A percentile compares a stretch with the other conserved stretches of the same genome.
Conservation (phyloP, 2,329 filamentous ascomycete species). For the Fusarium falciforme region DNA sequence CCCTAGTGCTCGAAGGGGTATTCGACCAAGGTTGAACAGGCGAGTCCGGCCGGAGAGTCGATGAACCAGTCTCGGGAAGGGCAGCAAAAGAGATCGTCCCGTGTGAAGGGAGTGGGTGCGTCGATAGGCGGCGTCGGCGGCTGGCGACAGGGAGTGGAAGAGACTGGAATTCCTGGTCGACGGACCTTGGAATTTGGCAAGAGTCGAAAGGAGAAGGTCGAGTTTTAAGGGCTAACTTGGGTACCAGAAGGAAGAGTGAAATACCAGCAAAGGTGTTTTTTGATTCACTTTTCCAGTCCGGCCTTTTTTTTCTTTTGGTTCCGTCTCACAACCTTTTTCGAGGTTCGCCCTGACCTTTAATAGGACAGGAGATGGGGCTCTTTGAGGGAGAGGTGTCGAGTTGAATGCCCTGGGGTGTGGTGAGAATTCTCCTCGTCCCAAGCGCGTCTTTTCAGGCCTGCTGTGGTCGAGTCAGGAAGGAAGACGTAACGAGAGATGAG, state of each 20-base stretch:
- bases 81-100: constrained; percentile 47
- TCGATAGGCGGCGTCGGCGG: constrained; percentile 39
- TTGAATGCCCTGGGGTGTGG: constrained; percentile 34
- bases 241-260: constrained; percentile 45
- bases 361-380: constrained; percentile 37
- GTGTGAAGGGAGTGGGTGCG: constrained; percentile 46
- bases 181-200: constrained; percentile 56
- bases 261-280: constrained; percentile 55
- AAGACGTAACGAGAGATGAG: constrained; percentile 60
- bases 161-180: constrained; percentile 56
- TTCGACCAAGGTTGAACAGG: constrained; percentile 47
- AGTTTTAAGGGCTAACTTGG: constrained; percentile 17
- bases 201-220: constrained; percentile 34
- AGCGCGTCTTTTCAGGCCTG: constrained; percentile 49
- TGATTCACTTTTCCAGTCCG: constrained; percentile 47
- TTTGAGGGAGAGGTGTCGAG: constrained; percentile 34
- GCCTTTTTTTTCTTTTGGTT: constrained; percentile 36
- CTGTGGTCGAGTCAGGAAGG: constrained; percentile 57
- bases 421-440: constrained; percentile 51
- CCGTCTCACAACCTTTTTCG: constrained; percentile 42
- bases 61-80: constrained; percentile 50
- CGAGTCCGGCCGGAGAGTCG: constrained; percentile 18
- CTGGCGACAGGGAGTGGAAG: constrained; percentile 40
- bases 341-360: constrained; percentile 43
- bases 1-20: constrained; percentile 46